Base-by-base conservation (phyloP, 768 basidiomycete genomes). In the Melanogaster broomeanus region DNA sequence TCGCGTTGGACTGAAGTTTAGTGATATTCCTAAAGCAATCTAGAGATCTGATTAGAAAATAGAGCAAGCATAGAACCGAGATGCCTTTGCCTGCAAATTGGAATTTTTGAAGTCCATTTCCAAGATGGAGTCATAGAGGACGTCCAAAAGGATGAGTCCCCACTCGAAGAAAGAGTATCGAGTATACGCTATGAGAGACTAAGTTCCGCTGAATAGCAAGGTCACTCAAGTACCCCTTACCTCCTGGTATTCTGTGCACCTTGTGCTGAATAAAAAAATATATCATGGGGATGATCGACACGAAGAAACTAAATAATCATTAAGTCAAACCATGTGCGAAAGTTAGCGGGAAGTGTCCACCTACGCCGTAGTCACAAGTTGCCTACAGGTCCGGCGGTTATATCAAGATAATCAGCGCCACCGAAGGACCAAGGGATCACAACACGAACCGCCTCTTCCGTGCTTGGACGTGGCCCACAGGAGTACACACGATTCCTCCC, bases 261-360 rank as follows among this genome's bases (percentile, higher is more conserved):
- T 93, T 92, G 70, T 96, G 93, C 60, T 87, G 87, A 21, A 94
- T 73, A 68, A 89, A 96, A 62, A 87, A 90, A 68, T 90, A 92
- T 10, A 93, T 72, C 60, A 96, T 74, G 15, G 90, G 90, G 16
- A 84, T 66, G 27, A 94, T 74, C 7, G 81, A 75, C 5, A 68
- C 60, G 60, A 93, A 90, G 69, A 94, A 96, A 10, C 87, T 90
- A 57, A 5, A 28, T 18, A 38, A 24, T 34, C 28, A 41, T 58
- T 43, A 64, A 49, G 4, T n/a, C 5, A 16, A 21, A 45, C 13
- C 9, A 42, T 11, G 8, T 28, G 15, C 15, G 13, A 51, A 33
- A 4, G 21, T 46, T 6, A 3, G 34, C 16, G 24, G 11, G 10
- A 25, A 9, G 16, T 18, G 55, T 11, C 24, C 41, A 50, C 81